Base-by-base conservation (phyloP, 129 eudicot genomes). In the Solidago caesia region DNA sequence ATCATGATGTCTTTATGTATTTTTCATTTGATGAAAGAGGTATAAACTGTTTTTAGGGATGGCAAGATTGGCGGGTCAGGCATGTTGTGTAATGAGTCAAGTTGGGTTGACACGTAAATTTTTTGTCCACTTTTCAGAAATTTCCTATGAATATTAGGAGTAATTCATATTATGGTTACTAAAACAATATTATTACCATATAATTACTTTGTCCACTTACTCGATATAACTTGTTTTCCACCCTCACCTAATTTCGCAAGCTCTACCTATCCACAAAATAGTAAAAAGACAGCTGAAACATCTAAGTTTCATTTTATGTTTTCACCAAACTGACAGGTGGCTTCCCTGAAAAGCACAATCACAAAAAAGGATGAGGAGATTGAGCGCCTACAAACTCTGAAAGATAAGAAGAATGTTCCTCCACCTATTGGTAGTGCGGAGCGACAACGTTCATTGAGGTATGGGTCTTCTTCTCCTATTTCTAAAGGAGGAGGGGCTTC, bases 311-410 rank as follows among this genome's bases (percentile, higher is more conserved):
- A 27, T 16, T 16, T 4, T n/a, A 6, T 4, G 61, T 56, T 16
- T n/a, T 56, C 29, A 6, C 29, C 61, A 56, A 15, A 56, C 21
- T 27, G 21, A 53, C 76, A 92, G 97, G 97, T 92, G 66, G 83
- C 86, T 64, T 83, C 97, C 15, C 88, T 89, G 1, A 92, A 85
- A 84, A 84, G 76, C 77, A 70, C 82, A 13, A 75, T 92, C 48
- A 80, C 93, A 16, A 92, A 82, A 82, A 92, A 87, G 74, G 97
- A 92, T 6, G 96, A 85, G 84, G 93, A 92, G 85, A 89, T 92
- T 64, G 97, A 88, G 76, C 68, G 82, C 27, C 68, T 88, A 74
- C 94, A 89, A 73, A 63, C 70, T 15, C 64, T 75, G 41, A 87
- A 70, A 85, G 91, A 81, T 68, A 73, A 69, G 52, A 88, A 72